Conservation (phyloP, 257 asterid genomes). For the Penstemon davidsonii region DNA sequence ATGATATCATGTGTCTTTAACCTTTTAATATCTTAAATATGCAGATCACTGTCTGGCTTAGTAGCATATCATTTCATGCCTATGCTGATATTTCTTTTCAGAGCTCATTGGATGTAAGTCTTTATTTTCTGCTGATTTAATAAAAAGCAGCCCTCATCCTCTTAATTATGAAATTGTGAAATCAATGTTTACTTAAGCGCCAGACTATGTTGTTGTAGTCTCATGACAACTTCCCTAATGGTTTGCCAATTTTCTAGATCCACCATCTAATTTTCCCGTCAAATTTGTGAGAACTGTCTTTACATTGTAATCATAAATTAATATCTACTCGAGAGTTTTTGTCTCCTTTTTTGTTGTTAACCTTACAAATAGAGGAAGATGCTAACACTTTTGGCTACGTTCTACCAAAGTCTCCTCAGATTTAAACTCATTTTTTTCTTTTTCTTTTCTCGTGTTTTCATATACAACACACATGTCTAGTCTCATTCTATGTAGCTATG, state of each 20-base stretch:
- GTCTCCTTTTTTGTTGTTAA: slow-evolving; percentile 10
- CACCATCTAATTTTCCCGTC: slow-evolving; percentile 8
- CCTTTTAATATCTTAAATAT: slow-evolving; percentile 29
- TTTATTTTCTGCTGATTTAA: slow-evolving; percentile 23
- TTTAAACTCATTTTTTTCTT: neutral
- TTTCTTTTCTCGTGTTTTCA: neutral
- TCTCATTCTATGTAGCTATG: slow-evolving; percentile 6
- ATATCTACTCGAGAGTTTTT: neutral
- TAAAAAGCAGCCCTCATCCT: slow-evolving; percentile 11
- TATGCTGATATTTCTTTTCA: slow-evolving; percentile 80
- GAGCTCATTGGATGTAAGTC: slow-evolving; percentile 80
- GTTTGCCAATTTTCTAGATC: neutral
- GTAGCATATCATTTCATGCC: slow-evolving; percentile 79
- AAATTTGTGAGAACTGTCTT: neutral
- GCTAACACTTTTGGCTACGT: slow-evolving; percentile 13
- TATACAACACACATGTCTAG: neutral
- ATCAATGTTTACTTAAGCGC: slow-evolving; percentile 19
- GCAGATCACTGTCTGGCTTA: slow-evolving; percentile 88
- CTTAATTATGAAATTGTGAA: slow-evolving; percentile 9
- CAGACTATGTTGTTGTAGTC: slow-evolving; percentile 18
- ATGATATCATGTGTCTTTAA: slow-evolving; percentile 21
- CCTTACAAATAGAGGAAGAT: slow-evolving; percentile 6
- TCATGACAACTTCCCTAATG: slow-evolving; percentile 6
- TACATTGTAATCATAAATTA: neutral
- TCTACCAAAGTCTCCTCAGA: neutral